These are phyloP conservation scores for Epichloe sibirici DNA, from an alignment of 2,329 filamentous ascomycete genomes.

Conservation along the genomic window DNA sequence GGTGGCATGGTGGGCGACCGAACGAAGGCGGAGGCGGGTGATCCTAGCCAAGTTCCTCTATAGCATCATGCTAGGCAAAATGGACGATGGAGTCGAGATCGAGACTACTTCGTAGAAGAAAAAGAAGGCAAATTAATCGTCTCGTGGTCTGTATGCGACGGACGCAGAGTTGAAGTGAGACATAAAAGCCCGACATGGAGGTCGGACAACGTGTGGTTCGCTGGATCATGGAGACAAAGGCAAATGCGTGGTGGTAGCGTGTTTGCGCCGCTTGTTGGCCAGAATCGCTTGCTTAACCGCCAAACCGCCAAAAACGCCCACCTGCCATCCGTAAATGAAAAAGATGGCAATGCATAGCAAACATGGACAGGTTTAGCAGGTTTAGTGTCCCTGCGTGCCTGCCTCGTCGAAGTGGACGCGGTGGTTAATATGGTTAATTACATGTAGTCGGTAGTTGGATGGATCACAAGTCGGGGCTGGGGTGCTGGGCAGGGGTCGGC, in stretches of 20 bases:
- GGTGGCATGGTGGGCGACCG: not conserved
- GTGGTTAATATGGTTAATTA: too few relatives aligned
- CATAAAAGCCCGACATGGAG: slow-evolving; percentile 6
- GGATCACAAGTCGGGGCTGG: too few relatives aligned
- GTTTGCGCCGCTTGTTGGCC: not conserved
- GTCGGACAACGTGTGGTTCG: slow-evolving; percentile 3
- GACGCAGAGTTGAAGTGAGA: slow-evolving; percentile 8
- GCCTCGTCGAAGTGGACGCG: too few relatives aligned
- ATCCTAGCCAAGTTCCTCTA: not conserved
- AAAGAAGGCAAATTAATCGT: not conserved
- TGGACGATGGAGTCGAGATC: not conserved
- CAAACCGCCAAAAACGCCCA: too few relatives aligned
- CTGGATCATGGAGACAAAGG: slow-evolving; percentile 1
- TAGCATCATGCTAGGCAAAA: not conserved
- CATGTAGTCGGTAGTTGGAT: too few relatives aligned
- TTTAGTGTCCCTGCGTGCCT: too few relatives aligned
- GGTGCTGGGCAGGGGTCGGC: too few relatives aligned
- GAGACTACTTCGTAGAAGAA: not conserved
- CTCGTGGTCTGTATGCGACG: slow-evolving; percentile 6
- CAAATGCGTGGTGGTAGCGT: not conserved
- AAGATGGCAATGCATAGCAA: too few relatives aligned
- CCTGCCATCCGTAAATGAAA: not conserved
- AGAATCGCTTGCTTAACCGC: not conserved
- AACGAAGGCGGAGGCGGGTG: not conserved
- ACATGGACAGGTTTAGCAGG: too few relatives aligned